phyloP scores from a whole-genome alignment of 306 rosid species.

The Quercus suber region DNA sequence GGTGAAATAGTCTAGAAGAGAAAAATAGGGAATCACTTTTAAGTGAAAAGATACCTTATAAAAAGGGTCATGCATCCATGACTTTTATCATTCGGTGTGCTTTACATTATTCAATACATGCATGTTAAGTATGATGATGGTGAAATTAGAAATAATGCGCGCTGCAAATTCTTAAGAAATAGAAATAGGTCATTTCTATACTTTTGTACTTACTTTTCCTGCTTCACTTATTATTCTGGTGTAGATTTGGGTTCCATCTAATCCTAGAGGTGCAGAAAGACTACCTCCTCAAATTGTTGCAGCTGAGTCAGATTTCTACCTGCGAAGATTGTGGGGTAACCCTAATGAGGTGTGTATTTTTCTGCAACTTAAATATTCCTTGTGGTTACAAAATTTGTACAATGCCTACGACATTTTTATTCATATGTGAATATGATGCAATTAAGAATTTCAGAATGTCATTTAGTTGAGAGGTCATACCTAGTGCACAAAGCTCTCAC shows the following conservation, averaged over 20 bases:
- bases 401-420: background rate
- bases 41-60: background rate
- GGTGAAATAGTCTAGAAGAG: constrained; percentile 14
- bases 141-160: background rate
- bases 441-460: background rate
- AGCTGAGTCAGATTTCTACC: constrained; percentile 80
- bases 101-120: background rate
- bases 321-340: constrained; percentile 92
- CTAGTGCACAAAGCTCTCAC: too few relatives aligned
- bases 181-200: background rate
- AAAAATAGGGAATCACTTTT: background rate
- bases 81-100: background rate
- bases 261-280: constrained; percentile 95
- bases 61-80: background rate
- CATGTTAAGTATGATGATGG: background rate
- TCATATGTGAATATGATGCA: background rate
- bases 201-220: background rate
- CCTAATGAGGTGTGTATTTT: constrained; percentile 77
- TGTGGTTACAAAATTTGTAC: background rate
- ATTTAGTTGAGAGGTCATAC: background rate
- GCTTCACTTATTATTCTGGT: constrained; percentile 21
- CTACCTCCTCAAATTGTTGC: constrained; percentile 76
- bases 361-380: background rate
- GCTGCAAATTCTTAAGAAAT: background rate
- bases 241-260: constrained; percentile 95